Evolutionary conservation across 495 filamentous ascomycete species (phyloP).

Genomic region (Hypoxylon fragiforme): DNA sequence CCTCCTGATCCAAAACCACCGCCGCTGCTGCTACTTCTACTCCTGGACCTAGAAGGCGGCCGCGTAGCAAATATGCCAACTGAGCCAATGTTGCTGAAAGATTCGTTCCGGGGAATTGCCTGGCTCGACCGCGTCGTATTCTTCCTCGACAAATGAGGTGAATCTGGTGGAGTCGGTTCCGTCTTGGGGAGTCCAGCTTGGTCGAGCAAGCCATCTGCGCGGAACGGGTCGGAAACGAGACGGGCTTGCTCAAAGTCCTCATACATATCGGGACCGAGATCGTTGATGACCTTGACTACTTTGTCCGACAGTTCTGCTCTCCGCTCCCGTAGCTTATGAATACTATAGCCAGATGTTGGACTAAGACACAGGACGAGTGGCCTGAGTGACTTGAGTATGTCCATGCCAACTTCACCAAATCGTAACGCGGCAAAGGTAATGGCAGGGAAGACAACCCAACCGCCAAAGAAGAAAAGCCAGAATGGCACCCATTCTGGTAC

Average conservation of each 20-base stretch:
- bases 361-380: constrained; percentile 88
- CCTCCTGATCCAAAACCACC: constrained; percentile 61
- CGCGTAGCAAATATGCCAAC: constrained; percentile 88
- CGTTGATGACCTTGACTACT: constrained; percentile 91
- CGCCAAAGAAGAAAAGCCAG: constrained; percentile 71
- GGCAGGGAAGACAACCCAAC: constrained; percentile 78
- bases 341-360: constrained; percentile 79
- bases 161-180: constrained; percentile 35
- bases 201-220: constrained; percentile 31
- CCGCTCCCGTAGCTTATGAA: constrained; percentile 74
- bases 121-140: constrained; percentile 51
- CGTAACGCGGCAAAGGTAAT: constrained; percentile 93
- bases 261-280: constrained; percentile 93
- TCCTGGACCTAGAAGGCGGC: constrained; percentile 71
- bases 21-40: constrained; percentile 70
- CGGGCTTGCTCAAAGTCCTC: constrained; percentile 89
- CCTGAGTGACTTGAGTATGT: constrained; percentile 91
- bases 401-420: constrained; percentile 97
- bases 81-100: constrained; percentile 81
- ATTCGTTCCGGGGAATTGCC: constrained; percentile 82
- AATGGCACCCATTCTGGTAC: constrained; percentile 80
- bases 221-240: constrained; percentile 63
- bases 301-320: constrained; percentile 76
- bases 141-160: constrained; percentile 36
- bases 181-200: constrained; percentile 23